Evolutionary conservation across 306 rosid species (phyloP), one percentile per base, ranked within the genome.

Genomic region (Ceratonia siliqua): DNA sequence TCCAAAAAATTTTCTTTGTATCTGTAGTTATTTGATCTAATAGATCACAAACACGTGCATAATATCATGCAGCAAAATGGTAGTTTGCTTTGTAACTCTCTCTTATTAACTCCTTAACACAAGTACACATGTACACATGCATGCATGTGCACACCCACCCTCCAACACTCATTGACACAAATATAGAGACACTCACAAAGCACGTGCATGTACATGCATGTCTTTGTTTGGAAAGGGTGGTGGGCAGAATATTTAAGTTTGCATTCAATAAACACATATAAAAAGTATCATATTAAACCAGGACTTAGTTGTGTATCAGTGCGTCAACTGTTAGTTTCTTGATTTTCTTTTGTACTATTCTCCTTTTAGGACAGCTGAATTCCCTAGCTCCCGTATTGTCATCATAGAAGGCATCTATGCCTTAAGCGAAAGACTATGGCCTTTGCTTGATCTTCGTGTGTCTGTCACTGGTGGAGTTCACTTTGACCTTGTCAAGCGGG

Each of bases 381-480:
- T 83, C 70, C 98, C 97, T 55, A 82, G 84, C 78, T 94, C 98
- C 59, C 88, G 90, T 33, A 89, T 94, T 3, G 89, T 91, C 62
- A 82, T 94, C 77, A 84, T 94, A 63, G 98, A 94, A 85, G 98
- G 98, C 70, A 94, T 94, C 79, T 94, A 91, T 75, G 96, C 98
- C 77, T 85, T 94, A 75, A 89, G 94, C 87, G 92, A 86, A 80
- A 94, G 68, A 80, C 73, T 94, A 81, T 83, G 98, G 35, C 98
- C 92, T 25, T 80, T 89, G 79, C 90, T 94, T 56, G 97, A 94
- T 85, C 98, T 94, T 71, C 97, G 98, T 17, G 97, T 94, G 55
- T 94, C 98, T 69, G 86, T 94, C 78, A 94, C 98, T 0, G 98
- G 98, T 65, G 98, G 98, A 79, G 92, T 94, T 76, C 98, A 94